Evolutionary conservation across 1,284 basidiomycete genomes (phyloP), one percentile per base, ranked within the genome.

Genomic region (Trametes sp.): DNA sequence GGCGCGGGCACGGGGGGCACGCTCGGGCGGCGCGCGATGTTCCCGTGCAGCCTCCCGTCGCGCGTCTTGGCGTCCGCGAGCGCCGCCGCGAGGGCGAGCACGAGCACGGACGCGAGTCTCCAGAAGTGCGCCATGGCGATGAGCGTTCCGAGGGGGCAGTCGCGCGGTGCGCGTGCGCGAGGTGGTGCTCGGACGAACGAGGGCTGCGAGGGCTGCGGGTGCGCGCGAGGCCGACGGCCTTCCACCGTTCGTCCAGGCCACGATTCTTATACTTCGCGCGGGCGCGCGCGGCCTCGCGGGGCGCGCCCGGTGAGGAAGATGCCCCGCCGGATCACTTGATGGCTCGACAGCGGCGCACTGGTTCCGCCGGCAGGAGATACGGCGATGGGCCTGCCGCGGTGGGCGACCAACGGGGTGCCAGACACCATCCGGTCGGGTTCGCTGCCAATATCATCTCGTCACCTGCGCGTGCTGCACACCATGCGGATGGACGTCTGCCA

Each of bases 31-130:
- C 52, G 69, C 26, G 69, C 54, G 26, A 66, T 48, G 61, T 72
- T 72, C n/a, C 60, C 71, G 61, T 73, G 72, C 35, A 61, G 31
- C 24, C 69, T 54, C 5, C 72, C 72, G 61, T 74, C 70, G 54
- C 57, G 55, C n/a, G 69, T 67, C 23, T 51, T 50, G 24, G 68
- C 71, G 42, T 38, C 29, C 26, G 64, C 62, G 26, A 63, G 31
- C 29, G 63, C 44, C 50, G 53, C 46, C 23, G 49, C 61, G 48
- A 59, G 42, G 14, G 53, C 69, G n/a, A 70, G 57, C n/a, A 63
- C 50, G 31, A 66, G 53, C 35, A 65, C 44, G 11, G 57, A 54
- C 19, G 63, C 59, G 44, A 64, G 51, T 26, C 50, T 60, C 68
- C 63, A 65, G 51, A 65, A 52, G 48, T 41, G 51, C 33, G 61